Evolutionary conservation across 2,329 filamentous ascomycete species (phyloP).

Genomic region (Aspergillus calidoustus): DNA sequence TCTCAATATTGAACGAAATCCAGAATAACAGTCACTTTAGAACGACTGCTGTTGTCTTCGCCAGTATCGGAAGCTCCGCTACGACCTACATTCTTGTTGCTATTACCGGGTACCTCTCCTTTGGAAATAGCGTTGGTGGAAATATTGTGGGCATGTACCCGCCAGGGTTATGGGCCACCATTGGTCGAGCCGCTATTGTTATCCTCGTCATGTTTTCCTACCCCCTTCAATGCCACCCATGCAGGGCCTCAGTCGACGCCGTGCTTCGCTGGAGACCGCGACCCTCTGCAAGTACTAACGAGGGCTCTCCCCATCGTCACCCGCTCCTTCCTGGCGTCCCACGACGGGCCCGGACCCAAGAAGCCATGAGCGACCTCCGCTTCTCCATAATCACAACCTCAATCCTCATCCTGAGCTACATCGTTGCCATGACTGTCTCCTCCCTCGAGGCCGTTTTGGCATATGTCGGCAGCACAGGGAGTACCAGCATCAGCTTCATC

Average conservation of each 20-base stretch:
- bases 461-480: slow-evolving; percentile 93
- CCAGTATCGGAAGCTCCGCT: slow-evolving; percentile 88
- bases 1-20: slow-evolving; percentile 96
- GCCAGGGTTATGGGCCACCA: slow-evolving; percentile 80
- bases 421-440: slow-evolving; percentile 86
- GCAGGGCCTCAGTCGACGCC: slow-evolving; percentile 90
- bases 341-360: slow-evolving; percentile 50
- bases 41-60: slow-evolving; percentile 76
- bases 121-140: slow-evolving; percentile 83
- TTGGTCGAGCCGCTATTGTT: slow-evolving; percentile 93
- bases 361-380: slow-evolving; percentile 79
- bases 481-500: slow-evolving; percentile 95
- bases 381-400: slow-evolving; percentile 88
- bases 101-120: slow-evolving; percentile 93
- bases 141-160: slow-evolving; percentile 94
- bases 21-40: slow-evolving; percentile 78
- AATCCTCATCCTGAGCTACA: slow-evolving; percentile 83
- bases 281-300: slow-evolving; percentile 40
- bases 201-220: slow-evolving; percentile 96
- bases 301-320: slow-evolving; percentile 49
- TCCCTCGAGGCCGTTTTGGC: slow-evolving; percentile 89
- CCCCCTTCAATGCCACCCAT: slow-evolving; percentile 93
- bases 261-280: slow-evolving; percentile 87
- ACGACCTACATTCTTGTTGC: slow-evolving; percentile 87
- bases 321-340: slow-evolving; percentile 43